Evolutionary conservation across 108 stramenopile genomes (phyloP).

Genomic region (Skeletonema costatum): DNA sequence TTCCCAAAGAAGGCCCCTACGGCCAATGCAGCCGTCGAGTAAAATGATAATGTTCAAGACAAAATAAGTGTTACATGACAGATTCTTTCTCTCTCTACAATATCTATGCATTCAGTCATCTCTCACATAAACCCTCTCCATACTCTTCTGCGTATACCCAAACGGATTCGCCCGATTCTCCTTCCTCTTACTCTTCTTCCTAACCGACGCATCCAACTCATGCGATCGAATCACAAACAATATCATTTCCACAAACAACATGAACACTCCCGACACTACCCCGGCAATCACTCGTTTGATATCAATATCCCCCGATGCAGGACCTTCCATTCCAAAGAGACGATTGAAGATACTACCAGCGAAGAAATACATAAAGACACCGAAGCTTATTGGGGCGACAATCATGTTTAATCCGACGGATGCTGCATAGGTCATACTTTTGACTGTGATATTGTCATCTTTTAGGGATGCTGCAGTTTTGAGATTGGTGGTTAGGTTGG

Average conservation of each 20-base stretch:
- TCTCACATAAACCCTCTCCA: constrained; percentile 26
- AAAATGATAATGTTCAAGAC: neutral
- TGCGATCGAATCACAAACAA: constrained; percentile 87
- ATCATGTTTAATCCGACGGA: constrained; percentile 88
- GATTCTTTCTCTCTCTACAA: neutral
- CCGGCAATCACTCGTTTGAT: constrained; percentile 75
- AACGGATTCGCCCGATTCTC: constrained; percentile 57
- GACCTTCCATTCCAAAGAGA: constrained; percentile 34
- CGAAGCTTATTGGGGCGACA: constrained; percentile 83
- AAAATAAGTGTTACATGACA: neutral
- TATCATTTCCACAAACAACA: constrained; percentile 90
- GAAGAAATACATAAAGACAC: constrained; percentile 87
- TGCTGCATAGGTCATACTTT: constrained; percentile 85
- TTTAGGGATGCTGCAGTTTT: constrained; percentile 16
- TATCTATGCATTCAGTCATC: constrained; percentile 6
- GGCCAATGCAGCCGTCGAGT: neutral
- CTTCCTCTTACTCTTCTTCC: constrained; percentile 63
- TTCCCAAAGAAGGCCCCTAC: constrained; percentile 9
- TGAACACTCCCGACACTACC: constrained; percentile 72
- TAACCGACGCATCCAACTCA: constrained; percentile 66
- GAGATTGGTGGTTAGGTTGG: constrained; percentile 61
- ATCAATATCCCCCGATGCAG: constrained; percentile 36
- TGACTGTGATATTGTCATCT: constrained; percentile 71
- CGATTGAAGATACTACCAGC: constrained; percentile 61
- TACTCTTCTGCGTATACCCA: constrained; percentile 44